Base-by-base conservation (phyloP, 139 green algal species). In the Tetradesmus lagerheimii region DNA sequence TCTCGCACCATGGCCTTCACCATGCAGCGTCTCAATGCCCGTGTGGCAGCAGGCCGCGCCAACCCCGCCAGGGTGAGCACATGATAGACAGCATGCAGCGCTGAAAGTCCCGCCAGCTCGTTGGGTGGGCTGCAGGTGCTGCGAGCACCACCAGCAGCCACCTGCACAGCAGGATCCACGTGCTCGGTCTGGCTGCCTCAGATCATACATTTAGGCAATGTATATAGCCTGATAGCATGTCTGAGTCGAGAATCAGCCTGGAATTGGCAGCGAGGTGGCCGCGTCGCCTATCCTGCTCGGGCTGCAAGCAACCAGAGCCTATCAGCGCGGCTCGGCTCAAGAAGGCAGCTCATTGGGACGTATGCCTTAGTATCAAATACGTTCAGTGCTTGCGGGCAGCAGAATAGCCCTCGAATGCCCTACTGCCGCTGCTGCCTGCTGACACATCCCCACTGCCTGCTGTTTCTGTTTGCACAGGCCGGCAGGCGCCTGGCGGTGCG, bases 401-500 rank as follows among this genome's bases (percentile, higher is more conserved):
- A 71, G 4, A 8, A 4, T 18, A 6, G 20, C 57, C 4, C 11
- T 8, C 0, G 23, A 4, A 9, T 71, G 57, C 8, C 57, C 57
- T 71, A 71, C 57, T 71, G 57, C 47, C n/a, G 11, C 18, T 76
- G 29, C 27, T 76, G 66, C 71, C n/a, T 79, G 71, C n/a, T 67
- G 79, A 31, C 43, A 35, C 41, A 35, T 27, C 35, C 20, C 53
- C 57, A 62, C 57, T 71, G 57, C 57, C 31, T 43, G 45, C 45
- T 86, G 80, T 86, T 38, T 39, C n/a, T 78, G 20, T 3, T n/a
- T 45, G 80, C n/a, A 74, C 83, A 88, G 83, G 83, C 83, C 43
- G 83, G 83, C 83, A 66, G 88, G 64, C 88, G 88, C 64, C 80
- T 86, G 35, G 80, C 88, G 34, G 85, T 95, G 47, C 85, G 93